These are phyloP conservation scores for Entomortierella chlamydospora DNA, from an alignment of 192 early-diverging fungal genomes.

Conservation along the genomic window DNA sequence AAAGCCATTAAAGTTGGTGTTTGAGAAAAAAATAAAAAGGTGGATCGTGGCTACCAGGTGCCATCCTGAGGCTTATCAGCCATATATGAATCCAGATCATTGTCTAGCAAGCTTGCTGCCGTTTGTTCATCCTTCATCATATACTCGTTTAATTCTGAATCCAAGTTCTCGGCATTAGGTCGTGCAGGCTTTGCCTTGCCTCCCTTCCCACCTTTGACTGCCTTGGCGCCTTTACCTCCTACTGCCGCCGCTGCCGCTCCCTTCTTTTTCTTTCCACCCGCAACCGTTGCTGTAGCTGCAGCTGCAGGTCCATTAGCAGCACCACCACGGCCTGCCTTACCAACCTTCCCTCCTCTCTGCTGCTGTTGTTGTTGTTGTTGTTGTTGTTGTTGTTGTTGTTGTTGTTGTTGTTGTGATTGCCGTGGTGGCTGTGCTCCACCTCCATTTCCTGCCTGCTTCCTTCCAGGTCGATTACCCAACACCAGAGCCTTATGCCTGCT, in stretches of 20 bases:
- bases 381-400: neutral
- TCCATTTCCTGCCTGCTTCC: constrained; percentile 10
- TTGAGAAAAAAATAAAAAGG: neutral
- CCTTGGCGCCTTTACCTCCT: neutral
- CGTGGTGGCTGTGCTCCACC: neutral
- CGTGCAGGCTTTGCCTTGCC: constrained; percentile 11
- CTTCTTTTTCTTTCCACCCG: neutral
- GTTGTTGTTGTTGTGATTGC: neutral
- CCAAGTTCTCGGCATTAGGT: constrained; percentile 23
- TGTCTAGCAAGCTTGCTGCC: constrained; percentile 43
- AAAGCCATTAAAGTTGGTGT: too few relatives aligned
- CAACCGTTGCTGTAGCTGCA: neutral
- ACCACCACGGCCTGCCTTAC: neutral
- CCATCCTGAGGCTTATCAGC: constrained; percentile 28
- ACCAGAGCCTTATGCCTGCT: constrained; percentile 33
- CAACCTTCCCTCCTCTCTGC: neutral
- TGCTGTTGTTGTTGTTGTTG: neutral
- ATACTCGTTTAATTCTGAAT: constrained; percentile 42
- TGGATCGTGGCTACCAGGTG: constrained; percentile 3
- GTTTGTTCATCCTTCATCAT: constrained; percentile 53
- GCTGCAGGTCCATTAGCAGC: neutral
- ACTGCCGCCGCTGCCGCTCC: neutral
- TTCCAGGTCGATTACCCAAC: constrained; percentile 27
- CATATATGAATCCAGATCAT: constrained; percentile 58
- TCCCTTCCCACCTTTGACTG: constrained; percentile 1